Evolutionary conservation across 768 basidiomycete genomes (phyloP), one percentile per base, ranked within the genome.

Genomic region (Boletus bicolor): DNA sequence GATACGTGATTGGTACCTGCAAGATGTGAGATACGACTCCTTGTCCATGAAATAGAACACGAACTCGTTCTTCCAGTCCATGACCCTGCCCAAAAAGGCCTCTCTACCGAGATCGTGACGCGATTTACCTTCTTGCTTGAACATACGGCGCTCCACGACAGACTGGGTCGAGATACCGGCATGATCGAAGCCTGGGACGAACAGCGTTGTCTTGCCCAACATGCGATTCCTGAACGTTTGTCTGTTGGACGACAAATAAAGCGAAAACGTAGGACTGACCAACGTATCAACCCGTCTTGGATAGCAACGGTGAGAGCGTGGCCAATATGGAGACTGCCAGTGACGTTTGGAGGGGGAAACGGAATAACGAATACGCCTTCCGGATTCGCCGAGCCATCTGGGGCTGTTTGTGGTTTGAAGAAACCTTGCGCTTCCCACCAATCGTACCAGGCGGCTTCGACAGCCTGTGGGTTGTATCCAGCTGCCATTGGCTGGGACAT

Each of bases 111-210:
- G 81, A 69, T 98, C 93, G 70, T 98, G 94, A 51, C 96, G 77
- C 2, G 90, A 91, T 72, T 86, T 78, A 2, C 92, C 91, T 35
- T 86, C 79, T 1, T 82, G 72, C 74, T 96, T 99, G 76, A 83
- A 89, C 35, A 98, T 67, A 17, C 94, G 82, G 71, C 93, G 93
- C 71, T 98, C 97, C 1, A 98, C 96, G 15, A 99, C 96, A 44
- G 91, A 91, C 73, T 99, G 97, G 0, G 97, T 98, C 0, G 95
- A 95, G 57, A 99, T 98, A 54, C 96, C 95, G 0, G 97, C 97
- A 65, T 99, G 97, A 72, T 99, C 97, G 67, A 95, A 99, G 15
- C 97, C 97, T 0, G 97, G 97, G 2, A 86, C 82, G 66, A 89
- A 98, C 0, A 98, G 77, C 0, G 90, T 88, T 10, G 91, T 92